A percentile compares a stretch with the other conserved stretches of the same genome.
Evolutionary conservation across 208 protist genomes (phyloP).

Genomic region (Entamoeba invadens): DNA sequence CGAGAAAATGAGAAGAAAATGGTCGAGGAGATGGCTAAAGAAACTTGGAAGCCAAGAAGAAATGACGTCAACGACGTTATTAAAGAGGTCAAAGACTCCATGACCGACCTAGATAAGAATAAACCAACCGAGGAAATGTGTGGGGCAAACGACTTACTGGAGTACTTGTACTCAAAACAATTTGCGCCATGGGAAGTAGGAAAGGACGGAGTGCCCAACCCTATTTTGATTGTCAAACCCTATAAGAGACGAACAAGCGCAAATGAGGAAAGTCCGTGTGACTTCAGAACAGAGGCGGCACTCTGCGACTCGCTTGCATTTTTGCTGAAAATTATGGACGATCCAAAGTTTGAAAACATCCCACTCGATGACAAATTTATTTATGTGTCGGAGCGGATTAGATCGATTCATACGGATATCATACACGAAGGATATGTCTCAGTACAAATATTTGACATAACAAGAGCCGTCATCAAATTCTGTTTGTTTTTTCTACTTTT

Average conservation of each 20-base stretch:
- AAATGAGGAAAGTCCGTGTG: not conserved
- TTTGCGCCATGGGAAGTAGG: not conserved
- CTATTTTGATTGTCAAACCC: not conserved
- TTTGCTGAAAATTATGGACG: not conserved
- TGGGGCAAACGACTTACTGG: not conserved
- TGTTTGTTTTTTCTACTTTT: too few species aligned
- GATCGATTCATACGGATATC: not conserved
- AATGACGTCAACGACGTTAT: not conserved
- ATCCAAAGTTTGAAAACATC: not conserved
- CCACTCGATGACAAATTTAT: not conserved
- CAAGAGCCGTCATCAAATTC: not conserved
- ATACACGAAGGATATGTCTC: not conserved
- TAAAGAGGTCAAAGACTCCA: not conserved
- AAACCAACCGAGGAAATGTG: not conserved
- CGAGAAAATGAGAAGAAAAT: not conserved
- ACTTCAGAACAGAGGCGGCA: not conserved
- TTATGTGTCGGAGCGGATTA: not conserved
- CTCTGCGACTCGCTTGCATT: not conserved
- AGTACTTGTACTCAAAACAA: not conserved
- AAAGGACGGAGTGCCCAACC: not conserved
- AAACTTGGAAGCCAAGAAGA: not conserved
- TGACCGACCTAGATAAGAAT: not conserved
- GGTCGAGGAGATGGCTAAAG: not conserved
- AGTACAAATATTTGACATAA: not conserved
- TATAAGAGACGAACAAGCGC: not conserved